Conservation (phyloP, 176 grass and related monocot species). For the Oryza glaberrima region DNA sequence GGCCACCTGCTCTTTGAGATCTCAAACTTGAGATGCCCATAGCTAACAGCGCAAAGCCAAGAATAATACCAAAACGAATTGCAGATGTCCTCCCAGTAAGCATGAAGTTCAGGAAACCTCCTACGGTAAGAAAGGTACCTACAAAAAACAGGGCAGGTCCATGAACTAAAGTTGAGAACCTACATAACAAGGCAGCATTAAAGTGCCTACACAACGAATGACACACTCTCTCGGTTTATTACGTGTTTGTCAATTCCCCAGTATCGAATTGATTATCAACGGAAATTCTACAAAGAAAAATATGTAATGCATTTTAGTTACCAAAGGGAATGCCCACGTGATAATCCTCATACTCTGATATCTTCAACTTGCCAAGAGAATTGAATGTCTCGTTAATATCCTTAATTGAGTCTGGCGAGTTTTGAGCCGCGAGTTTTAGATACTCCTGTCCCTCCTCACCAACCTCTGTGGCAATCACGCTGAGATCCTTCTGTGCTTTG, state of each 20-base stretch:
- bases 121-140: slow-evolving; percentile 81
- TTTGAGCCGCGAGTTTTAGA: slow-evolving; percentile 62
- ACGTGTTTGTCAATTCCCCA: not conserved
- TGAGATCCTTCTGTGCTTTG: slow-evolving; percentile 81
- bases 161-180: slow-evolving; percentile 20
- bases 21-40: slow-evolving; percentile 79
- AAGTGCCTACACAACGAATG: not conserved
- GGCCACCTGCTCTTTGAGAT: slow-evolving; percentile 55
- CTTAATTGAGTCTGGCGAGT: slow-evolving; percentile 79
- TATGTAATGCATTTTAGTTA: slow-evolving; percentile 43
- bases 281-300: slow-evolving; percentile 11
- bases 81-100: slow-evolving; percentile 84
- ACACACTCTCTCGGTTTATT: not conserved
- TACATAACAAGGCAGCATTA: not conserved
- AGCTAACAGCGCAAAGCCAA: slow-evolving; percentile 77
- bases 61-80: slow-evolving; percentile 85
- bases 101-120: slow-evolving; percentile 89
- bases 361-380: slow-evolving; percentile 53
- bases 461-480: slow-evolving; percentile 58
- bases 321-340: slow-evolving; percentile 87
- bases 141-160: slow-evolving; percentile 30
- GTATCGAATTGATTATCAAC: not conserved
- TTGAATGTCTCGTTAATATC: slow-evolving; percentile 65
- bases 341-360: slow-evolving; percentile 75
- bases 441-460: slow-evolving; percentile 83